Evolutionary conservation across 305 asterid genomes (phyloP).

Genomic region (Salvia sclarea): DNA sequence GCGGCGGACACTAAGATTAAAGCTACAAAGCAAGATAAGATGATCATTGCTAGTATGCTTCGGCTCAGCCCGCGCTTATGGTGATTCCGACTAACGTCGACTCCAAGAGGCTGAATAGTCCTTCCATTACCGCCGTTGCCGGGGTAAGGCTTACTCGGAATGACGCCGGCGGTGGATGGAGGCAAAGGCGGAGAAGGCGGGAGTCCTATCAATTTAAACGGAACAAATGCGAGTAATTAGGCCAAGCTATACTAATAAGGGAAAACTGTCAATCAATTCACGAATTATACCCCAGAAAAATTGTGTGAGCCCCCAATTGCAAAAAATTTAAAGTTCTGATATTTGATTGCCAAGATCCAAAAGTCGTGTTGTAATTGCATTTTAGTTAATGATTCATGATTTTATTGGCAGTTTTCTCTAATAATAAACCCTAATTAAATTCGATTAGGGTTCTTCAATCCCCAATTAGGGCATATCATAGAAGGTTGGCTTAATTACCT

Average conservation of each 20-base stretch:
- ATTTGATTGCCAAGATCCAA: no score
- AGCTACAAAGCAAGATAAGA: conserved; percentile 65
- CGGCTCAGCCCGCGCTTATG: conserved; percentile 56
- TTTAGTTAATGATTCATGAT: no score
- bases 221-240: conserved; percentile 24
- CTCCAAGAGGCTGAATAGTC: conserved; percentile 78
- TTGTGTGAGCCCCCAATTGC: no score
- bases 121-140: conserved; percentile 56
- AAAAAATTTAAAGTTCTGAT: no score
- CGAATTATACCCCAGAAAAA: no score
- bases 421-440: no score
- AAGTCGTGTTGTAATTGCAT: no score
- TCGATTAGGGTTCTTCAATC: no score
- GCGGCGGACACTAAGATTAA: conserved; percentile 52
- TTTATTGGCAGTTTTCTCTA: no score
- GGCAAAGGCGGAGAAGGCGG: conserved; percentile 93
- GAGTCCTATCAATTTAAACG: conserved; percentile 61
- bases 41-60: conserved; percentile 60
- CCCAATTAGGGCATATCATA: not conserved
- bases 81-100: conserved; percentile 61
- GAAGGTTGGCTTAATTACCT: conserved; percentile 46
- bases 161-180: conserved; percentile 53
- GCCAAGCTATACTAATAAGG: conserved; percentile 12
- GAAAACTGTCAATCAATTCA: no score
- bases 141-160: conserved; percentile 65